Conservation (phyloP, 1,284 basidiomycete genomes). For the Fomitopsis pinicola region DNA sequence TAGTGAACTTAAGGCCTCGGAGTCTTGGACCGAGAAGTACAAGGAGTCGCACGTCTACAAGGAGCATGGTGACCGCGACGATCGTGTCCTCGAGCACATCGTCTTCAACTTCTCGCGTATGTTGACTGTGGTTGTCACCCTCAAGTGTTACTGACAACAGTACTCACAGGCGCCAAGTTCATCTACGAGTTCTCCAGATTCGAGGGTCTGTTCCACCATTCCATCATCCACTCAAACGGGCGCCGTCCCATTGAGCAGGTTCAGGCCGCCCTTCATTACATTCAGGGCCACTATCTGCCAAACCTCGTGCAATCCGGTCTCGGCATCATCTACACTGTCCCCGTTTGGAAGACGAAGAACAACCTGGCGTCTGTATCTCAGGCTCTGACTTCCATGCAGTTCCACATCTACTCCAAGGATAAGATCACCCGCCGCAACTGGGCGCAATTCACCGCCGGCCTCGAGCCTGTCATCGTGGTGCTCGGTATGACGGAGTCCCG, state of each 20-base stretch:
- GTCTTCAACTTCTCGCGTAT: slow-evolving; percentile 26
- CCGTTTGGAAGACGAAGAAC: slow-evolving; percentile 20
- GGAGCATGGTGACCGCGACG: slow-evolving; percentile 13
- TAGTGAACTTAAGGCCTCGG: slow-evolving; percentile 10
- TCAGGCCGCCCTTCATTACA: slow-evolving; percentile 26
- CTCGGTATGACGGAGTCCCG: slow-evolving; percentile 25
- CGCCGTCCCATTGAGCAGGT: slow-evolving; percentile 23
- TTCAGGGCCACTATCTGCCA: slow-evolving; percentile 27
- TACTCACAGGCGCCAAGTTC: slow-evolving; percentile 21
- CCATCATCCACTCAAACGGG: slow-evolving; percentile 9
- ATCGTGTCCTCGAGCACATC: slow-evolving; percentile 25
- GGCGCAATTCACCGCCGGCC: slow-evolving; percentile 12
- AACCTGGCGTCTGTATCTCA: slow-evolving; percentile 20
- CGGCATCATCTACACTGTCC: slow-evolving; percentile 29
- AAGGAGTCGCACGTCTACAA: slow-evolving; percentile 17
- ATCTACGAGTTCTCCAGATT: slow-evolving; percentile 27
- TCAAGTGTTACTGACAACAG: not conserved
- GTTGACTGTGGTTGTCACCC: slow-evolving; percentile 5
- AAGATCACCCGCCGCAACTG: slow-evolving; percentile 19
- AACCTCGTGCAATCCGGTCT: slow-evolving; percentile 20
- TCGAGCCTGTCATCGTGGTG: slow-evolving; percentile 25
- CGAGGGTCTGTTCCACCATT: slow-evolving; percentile 17
- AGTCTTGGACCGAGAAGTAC: slow-evolving; percentile 13
- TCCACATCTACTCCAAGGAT: slow-evolving; percentile 25
- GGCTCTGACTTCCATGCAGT: slow-evolving; percentile 26